phyloP scores from a whole-genome alignment of 768 basidiomycete species.

The Lactarius quietus region DNA sequence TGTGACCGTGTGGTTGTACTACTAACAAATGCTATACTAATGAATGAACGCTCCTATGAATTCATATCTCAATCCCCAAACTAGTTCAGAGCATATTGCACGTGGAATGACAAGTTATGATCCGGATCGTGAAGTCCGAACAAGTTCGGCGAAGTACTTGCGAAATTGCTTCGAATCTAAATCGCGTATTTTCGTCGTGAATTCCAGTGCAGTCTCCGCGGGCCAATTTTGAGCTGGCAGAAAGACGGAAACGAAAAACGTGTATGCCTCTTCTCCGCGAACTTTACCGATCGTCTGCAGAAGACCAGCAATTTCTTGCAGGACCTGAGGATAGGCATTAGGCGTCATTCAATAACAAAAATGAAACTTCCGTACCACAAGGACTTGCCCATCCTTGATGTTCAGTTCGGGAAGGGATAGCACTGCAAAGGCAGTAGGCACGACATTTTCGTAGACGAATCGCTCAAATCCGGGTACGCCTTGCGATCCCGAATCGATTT shows the following conservation, averaged over 20 bases:
- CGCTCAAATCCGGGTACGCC: slow-evolving; percentile 86
- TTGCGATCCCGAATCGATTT: slow-evolving; percentile 26
- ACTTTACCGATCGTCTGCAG: slow-evolving; percentile 74
- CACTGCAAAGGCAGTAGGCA: slow-evolving; percentile 80
- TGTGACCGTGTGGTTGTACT: neutral
- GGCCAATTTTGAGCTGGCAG: slow-evolving; percentile 92
- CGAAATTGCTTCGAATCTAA: slow-evolving; percentile 73
- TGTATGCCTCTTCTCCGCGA: slow-evolving; percentile 77
- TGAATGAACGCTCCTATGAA: neutral
- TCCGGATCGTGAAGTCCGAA: slow-evolving; percentile 58
- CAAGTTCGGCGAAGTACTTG: slow-evolving; percentile 85
- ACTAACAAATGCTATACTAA: slow-evolving; percentile 15
- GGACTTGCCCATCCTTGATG: slow-evolving; percentile 81
- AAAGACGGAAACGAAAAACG: slow-evolving; percentile 74
- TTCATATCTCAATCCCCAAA: neutral
- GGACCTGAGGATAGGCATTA: slow-evolving; percentile 48
- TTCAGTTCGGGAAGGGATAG: slow-evolving; percentile 79
- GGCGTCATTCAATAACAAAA: neutral
- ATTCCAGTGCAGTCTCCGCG: slow-evolving; percentile 67
- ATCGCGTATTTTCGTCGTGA: slow-evolving; percentile 70
- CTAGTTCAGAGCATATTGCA: neutral
- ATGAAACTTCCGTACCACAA: slow-evolving; percentile 53
- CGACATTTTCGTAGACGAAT: slow-evolving; percentile 82
- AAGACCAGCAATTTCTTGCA: slow-evolving; percentile 85
- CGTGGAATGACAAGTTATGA: slow-evolving; percentile 16